Percentiles rank a stretch among this genome's conserved stretches.
Conservation (phyloP, 176 grass and related monocot species). For the Calamus simplicifolius region DNA sequence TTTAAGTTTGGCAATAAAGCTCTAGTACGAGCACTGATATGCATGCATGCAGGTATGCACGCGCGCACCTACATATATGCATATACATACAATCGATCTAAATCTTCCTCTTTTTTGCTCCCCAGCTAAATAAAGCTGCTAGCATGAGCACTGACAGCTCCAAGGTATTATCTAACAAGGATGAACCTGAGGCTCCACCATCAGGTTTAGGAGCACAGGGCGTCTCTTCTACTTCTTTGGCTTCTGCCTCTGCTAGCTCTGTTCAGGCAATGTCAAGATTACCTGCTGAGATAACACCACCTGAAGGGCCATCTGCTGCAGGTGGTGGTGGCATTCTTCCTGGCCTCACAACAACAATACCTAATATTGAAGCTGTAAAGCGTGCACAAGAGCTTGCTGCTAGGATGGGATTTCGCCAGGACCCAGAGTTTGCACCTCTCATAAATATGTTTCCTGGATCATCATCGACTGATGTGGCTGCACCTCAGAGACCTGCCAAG, state of each 20-base stretch:
- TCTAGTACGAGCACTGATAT: too few species aligned
- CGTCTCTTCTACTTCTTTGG: constrained; percentile 15
- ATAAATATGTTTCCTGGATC: constrained; percentile 91
- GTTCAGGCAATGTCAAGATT: constrained; percentile 11
- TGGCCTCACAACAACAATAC: constrained; percentile 59
- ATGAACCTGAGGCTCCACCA: constrained; percentile 26
- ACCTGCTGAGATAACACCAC: constrained; percentile 4
- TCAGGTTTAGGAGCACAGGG: constrained; percentile 17
- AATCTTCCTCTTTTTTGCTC: not conserved
- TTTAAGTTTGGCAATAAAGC: too few species aligned
- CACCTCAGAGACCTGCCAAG: constrained; percentile 69
- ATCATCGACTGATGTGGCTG: constrained; percentile 44
- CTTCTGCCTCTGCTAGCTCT: constrained; percentile 20
- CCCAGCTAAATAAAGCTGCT: constrained; percentile 74
- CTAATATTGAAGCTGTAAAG: constrained; percentile 87
- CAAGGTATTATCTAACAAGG: constrained; percentile 39
- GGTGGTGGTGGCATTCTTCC: constrained; percentile 34
- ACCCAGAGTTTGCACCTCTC: constrained; percentile 72
- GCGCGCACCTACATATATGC: too few species aligned
- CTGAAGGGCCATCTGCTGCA: constrained; percentile 17
- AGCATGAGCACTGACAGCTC: constrained; percentile 23
- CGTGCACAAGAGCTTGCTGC: constrained; percentile 84
- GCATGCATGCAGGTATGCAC: too few species aligned
- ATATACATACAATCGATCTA: constrained; percentile 8
- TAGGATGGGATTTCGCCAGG: constrained; percentile 90